Percentiles rank a stretch among this genome's conserved stretches.
Evolutionary conservation across 495 filamentous ascomycete genomes (phyloP).

Genomic region (Neurospora sp.): DNA sequence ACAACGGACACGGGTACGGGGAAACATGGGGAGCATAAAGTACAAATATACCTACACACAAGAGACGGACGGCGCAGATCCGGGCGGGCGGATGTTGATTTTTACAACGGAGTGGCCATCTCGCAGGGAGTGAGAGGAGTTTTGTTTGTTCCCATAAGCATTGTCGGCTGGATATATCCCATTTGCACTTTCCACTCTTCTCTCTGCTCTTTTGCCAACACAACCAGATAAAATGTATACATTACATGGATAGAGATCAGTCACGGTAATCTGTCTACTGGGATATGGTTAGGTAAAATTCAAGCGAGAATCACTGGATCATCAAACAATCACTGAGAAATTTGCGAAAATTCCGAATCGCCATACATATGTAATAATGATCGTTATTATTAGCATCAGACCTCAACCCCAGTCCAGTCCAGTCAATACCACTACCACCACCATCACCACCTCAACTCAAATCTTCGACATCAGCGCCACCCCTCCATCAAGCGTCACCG

Average conservation of each 20-base stretch:
- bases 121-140: neutral
- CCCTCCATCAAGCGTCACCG: constrained; percentile 66
- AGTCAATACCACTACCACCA: neutral
- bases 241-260: neutral
- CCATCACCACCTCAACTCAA: constrained; percentile 2
- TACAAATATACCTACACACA: neutral
- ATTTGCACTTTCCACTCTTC: neutral
- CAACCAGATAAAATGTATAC: neutral
- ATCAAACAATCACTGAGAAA: neutral
- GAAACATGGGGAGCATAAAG: neutral
- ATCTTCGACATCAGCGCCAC: constrained; percentile 25
- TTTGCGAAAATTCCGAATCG: neutral
- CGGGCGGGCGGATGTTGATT: neutral
- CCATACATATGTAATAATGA: neutral
- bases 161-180: neutral
- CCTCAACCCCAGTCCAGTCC: neutral
- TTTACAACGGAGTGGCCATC: neutral
- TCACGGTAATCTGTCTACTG: neutral
- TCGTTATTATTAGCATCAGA: neutral
- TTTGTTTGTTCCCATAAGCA: neutral
- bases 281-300: neutral
- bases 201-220: neutral
- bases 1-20: neutral
- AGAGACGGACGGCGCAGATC: neutral
- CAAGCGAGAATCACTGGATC: neutral